A percentile compares a stretch with the other conserved stretches of the same genome.
phyloP scores from a whole-genome alignment of 164 flowering plant species.

The Litsea cubeba region DNA sequence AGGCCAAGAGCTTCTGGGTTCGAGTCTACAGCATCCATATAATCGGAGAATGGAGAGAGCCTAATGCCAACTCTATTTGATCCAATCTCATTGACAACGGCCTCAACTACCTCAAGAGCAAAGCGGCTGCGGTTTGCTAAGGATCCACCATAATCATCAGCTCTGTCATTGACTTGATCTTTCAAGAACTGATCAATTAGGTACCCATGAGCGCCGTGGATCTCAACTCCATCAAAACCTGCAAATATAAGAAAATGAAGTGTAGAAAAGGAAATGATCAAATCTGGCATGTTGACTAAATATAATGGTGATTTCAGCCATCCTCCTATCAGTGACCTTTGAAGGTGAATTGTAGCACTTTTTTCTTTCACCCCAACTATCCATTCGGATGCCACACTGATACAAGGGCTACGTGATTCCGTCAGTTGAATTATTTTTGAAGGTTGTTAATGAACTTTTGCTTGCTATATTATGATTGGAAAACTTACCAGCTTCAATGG shows the following conservation, averaged over 20 bases:
- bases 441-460: too few species aligned
- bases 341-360: too few species aligned
- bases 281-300: too few species aligned
- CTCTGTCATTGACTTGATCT: slow-evolving; percentile 32
- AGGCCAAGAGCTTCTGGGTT: slow-evolving; percentile 28
- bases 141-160: slow-evolving; percentile 32
- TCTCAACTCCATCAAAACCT: slow-evolving; percentile 43
- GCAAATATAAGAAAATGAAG: not conserved
- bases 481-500: slow-evolving; percentile 30
- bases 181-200: slow-evolving; percentile 34
- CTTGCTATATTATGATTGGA: not conserved
- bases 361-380: too few species aligned
- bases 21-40: slow-evolving; percentile 24
- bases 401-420: too few species aligned
- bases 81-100: slow-evolving; percentile 28
- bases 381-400: too few species aligned
- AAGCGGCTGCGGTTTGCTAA: slow-evolving; percentile 32
- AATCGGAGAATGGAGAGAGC: slow-evolving; percentile 27
- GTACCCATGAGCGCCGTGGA: slow-evolving; percentile 38
- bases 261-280: too few species aligned
- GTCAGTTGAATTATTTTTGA: too few species aligned
- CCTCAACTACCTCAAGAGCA: slow-evolving; percentile 32
- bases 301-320: too few species aligned
- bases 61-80: slow-evolving; percentile 30
- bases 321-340: too few species aligned